Evolutionary conservation across 495 filamentous ascomycete genomes (phyloP).

Genomic region (Penicillium crystallinum): DNA sequence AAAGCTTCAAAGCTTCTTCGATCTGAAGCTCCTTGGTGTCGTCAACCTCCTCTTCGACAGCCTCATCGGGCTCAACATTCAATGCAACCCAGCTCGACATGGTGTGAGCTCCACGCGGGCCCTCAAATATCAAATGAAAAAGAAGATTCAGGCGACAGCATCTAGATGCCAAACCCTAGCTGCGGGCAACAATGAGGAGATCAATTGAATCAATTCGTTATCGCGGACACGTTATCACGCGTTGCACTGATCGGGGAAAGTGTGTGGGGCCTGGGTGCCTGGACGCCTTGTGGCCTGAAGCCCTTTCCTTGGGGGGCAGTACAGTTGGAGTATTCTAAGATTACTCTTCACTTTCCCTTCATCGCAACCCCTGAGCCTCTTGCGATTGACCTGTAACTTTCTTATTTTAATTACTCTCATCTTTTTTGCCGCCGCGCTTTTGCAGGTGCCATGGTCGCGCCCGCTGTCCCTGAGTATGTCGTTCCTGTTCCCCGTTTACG

Average conservation of each 20-base stretch:
- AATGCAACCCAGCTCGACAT: conserved; percentile 68
- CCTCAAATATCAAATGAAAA: not conserved
- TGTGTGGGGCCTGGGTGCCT: conserved; percentile 19
- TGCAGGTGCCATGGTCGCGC: conserved; percentile 69
- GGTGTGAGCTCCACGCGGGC: conserved; percentile 16
- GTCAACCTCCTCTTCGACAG: conserved; percentile 84
- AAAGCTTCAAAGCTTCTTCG: conserved; percentile 93
- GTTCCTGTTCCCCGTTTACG: conserved; percentile 28
- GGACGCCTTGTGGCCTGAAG: conserved; percentile 24
- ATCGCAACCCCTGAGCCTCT: conserved; percentile 8
- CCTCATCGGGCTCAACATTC: conserved; percentile 90
- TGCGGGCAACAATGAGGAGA: not conserved
- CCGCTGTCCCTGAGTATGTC: conserved; percentile 83
- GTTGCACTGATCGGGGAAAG: conserved; percentile 31
- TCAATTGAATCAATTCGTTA: conserved; percentile 2
- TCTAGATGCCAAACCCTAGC: not conserved
- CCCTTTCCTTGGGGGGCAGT: conserved; percentile 8
- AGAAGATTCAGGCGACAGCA: conserved; percentile 1
- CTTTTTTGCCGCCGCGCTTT: conserved; percentile 13
- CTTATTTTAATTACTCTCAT: not conserved
- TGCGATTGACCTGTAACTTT: not conserved
- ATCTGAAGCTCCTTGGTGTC: conserved; percentile 95
- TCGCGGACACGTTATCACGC: conserved; percentile 28
- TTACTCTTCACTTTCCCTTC: conserved; percentile 11
- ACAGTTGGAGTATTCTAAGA: conserved; percentile 11